Conservation (phyloP, 1,284 basidiomycete genomes). For the Cryptococcus sp. region DNA sequence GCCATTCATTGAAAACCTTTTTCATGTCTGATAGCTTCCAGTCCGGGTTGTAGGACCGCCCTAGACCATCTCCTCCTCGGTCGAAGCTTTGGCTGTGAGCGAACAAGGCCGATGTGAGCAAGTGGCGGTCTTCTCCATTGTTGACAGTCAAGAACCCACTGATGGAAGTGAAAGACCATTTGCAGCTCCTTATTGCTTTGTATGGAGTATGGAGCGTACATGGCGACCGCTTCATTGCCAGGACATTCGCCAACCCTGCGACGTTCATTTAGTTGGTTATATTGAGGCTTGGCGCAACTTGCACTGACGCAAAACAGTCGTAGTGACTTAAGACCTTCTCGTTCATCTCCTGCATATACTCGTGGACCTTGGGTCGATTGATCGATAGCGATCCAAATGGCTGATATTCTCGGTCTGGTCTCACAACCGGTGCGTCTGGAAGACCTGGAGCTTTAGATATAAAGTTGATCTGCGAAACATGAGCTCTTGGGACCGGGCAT, state of each 20-base stretch:
- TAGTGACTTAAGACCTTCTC: slow-evolving; percentile 59
- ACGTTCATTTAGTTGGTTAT: neutral
- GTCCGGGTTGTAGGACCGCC: slow-evolving; percentile 24
- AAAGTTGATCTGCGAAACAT: slow-evolving; percentile 57
- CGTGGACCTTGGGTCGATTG: slow-evolving; percentile 67
- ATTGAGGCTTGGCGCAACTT: neutral
- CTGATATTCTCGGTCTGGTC: slow-evolving; percentile 61
- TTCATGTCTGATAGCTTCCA: slow-evolving; percentile 65
- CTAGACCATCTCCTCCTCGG: slow-evolving; percentile 25
- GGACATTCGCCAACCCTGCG: slow-evolving; percentile 64
- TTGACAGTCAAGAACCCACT: slow-evolving; percentile 52
- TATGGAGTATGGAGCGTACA: slow-evolving; percentile 63
- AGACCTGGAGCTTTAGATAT: slow-evolving; percentile 67
- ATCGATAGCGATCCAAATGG: slow-evolving; percentile 61
- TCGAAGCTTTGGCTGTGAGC: slow-evolving; percentile 44
- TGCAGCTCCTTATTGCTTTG: slow-evolving; percentile 66
- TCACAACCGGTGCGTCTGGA: slow-evolving; percentile 64
- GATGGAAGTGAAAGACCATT: slow-evolving; percentile 55
- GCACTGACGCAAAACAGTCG: slow-evolving; percentile 32
- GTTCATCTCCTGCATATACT: slow-evolving; percentile 69
- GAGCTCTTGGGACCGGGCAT: neutral
- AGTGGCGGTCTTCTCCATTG: too few species aligned
- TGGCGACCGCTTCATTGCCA: slow-evolving; percentile 59
- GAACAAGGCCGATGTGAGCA: neutral
- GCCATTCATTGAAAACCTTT: slow-evolving; percentile 63